Evolutionary conservation across 2,329 filamentous ascomycete species (phyloP).

Genomic region (Aspergillus versicolor): DNA sequence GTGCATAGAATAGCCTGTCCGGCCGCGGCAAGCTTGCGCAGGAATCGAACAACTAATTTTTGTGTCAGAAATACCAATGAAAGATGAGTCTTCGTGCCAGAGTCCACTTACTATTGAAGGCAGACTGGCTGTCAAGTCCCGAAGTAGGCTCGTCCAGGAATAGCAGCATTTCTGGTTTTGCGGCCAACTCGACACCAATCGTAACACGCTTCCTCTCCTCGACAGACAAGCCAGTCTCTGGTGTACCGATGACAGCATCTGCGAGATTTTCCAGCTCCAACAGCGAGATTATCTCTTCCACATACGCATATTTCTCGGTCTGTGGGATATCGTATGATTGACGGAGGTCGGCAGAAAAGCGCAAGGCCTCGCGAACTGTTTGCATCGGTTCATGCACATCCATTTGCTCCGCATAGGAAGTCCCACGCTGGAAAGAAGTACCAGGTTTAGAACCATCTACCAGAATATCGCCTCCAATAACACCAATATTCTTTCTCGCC

Average conservation of each 20-base stretch:
- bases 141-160: conserved; percentile 65
- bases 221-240: conserved; percentile 59
- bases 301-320: conserved; percentile 64
- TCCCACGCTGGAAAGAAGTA: conserved; percentile 63
- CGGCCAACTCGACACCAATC: conserved; percentile 39
- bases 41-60: conserved; percentile 50
- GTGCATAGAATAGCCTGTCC: conserved; percentile 62
- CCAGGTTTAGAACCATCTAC: conserved; percentile 60
- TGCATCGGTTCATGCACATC: conserved; percentile 63
- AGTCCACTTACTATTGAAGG: conserved; percentile 48
- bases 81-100: too few species aligned
- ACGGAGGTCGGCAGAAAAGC: conserved; percentile 65
- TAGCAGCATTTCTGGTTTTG: conserved; percentile 54
- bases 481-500: conserved; percentile 63
- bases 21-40: conserved; percentile 58
- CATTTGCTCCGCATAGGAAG: conserved; percentile 64
- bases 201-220: conserved; percentile 44
- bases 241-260: conserved; percentile 64
- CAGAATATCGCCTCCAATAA: conserved; percentile 62
- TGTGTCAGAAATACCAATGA: background rate
- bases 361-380: conserved; percentile 65
- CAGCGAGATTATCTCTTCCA: conserved; percentile 64
- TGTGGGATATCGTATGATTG: conserved; percentile 59
- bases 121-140: conserved; percentile 58
- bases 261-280: conserved; percentile 66